A percentile compares a stretch with the other conserved stretches of the same genome.
Evolutionary conservation across 1,284 basidiomycete genomes (phyloP).

Genomic region (Coniferiporia sulphurascens): DNA sequence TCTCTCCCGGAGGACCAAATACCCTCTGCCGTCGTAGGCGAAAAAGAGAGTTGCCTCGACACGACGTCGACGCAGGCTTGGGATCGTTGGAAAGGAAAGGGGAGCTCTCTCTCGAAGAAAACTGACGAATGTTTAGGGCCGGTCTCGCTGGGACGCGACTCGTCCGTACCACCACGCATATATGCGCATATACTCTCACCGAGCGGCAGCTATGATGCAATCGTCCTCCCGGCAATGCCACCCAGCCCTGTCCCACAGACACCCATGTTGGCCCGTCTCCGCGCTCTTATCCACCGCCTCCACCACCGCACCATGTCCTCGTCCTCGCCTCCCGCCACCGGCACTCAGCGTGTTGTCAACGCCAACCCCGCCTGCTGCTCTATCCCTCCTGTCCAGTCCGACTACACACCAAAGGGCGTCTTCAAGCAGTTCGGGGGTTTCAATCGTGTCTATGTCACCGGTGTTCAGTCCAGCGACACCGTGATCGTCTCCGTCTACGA

Average conservation of each 20-base stretch:
- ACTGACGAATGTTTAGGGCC: slow-evolving; percentile 14
- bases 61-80: slow-evolving; percentile 28
- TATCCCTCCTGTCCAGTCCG: slow-evolving; percentile 45
- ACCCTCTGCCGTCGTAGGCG: slow-evolving; percentile 41
- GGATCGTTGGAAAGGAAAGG: slow-evolving; percentile 30
- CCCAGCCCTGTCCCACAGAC: not conserved
- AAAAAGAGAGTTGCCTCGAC: slow-evolving; percentile 42
- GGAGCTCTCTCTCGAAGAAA: too few species aligned
- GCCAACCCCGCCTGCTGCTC: slow-evolving; percentile 57
- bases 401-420: slow-evolving; percentile 47
- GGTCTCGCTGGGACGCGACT: not conserved
- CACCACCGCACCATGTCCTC: slow-evolving; percentile 34
- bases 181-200: not conserved
- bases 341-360: slow-evolving; percentile 37
- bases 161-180: not conserved
- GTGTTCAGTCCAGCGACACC: slow-evolving; percentile 40
- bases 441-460: slow-evolving; percentile 47
- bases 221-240: not conserved
- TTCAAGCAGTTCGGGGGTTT: slow-evolving; percentile 40
- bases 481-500: slow-evolving; percentile 59
- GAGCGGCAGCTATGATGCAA: not conserved
- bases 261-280: slow-evolving; percentile 39
- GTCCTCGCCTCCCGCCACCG: slow-evolving; percentile 29
- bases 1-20: slow-evolving; percentile 38
- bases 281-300: slow-evolving; percentile 38